Base-by-base conservation (phyloP, 768 basidiomycete species). In the Boletus subcaerulescens region DNA sequence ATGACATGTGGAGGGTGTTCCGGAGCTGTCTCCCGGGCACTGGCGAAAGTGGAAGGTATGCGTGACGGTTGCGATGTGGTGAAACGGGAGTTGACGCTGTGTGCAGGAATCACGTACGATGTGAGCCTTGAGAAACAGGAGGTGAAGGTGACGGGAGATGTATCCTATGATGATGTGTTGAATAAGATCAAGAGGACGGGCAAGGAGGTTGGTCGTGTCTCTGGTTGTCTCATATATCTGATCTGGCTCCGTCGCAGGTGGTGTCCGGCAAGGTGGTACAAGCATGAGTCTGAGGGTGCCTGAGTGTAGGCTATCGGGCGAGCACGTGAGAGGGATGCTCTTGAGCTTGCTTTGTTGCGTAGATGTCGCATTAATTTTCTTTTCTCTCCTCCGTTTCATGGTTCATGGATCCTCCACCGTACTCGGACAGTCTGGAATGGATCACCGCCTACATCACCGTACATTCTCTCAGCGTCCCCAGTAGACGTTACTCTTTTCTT, bases 1-100 rank as follows among this genome's bases (percentile, higher is more conserved):
- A 94, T 94, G 91, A 83, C 88, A 38, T 96, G 93, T 75, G 66
- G 70, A 29, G 93, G 93, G 26, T 96, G 93, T 75, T 92, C 91
- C 31, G 86, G 87, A 15, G 93, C 93, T 13, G 79, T 96, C 50
- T 77, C 74, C 26, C 83, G 89, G 29, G 93, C 84, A 14, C 77
- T 96, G 40, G 74, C 80, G 58, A 93, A 86, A 73, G 79, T 84
- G 55, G 74, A 77, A 57, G 74, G 67, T 65, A 51, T 15, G 55
- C 15, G 43, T 6, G 39, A 31, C 41, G 38, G 42, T 18, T 11
- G 43, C 33, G 31, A 52, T 29, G 41, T 15, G 5, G 33, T 6
- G 24, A 42, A 29, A 36, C 44, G 20, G 12, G 35, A 10, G 42
- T 17, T 61, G 59, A 58, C 38, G 18, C 13, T 24, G 42, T 12